Base-by-base conservation (phyloP, 345 rosid genomes). In the Eucalyptus cladocalyx region DNA sequence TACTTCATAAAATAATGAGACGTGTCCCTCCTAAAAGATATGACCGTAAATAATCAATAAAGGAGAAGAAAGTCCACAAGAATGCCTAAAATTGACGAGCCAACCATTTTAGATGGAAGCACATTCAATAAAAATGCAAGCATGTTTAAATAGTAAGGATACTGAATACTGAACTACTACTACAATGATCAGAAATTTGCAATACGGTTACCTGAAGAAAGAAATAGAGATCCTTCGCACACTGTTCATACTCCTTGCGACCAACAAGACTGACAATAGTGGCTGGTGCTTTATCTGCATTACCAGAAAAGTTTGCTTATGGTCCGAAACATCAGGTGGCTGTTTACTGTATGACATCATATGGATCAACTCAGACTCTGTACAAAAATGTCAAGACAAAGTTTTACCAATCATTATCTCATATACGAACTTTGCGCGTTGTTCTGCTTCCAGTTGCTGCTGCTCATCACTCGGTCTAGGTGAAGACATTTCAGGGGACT, bases 161-260 rank as follows among this genome's bases (percentile, higher is more conserved):
- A 69, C 42, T 18, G 80, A 69, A 34, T 34, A 69, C 43, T 69
- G 43, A 34, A 76, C 15, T 37, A 15, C 76, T 65, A 76, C 45
- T 21, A 76, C 28, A 76, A 21, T 76, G 83, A 76, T 76, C 83
- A 76, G 24, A 76, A 76, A 37, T 43, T 37, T 40, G 85, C 85
- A 40, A 40, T 37, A 72, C 28, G n/a, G 23, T 48, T 94, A 96
- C 99, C 99, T 98, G 99, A 90, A 98, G 94, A 91, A 98, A 96
- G 93, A 95, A 96, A 92, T 98, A 98, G 87, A 98, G 95, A 90
- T 98, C 99, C 93, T 94, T 96, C 1, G 96, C 98, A 88, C 96
- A 94, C 91, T 97, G 99, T 92, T 96, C 97, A 86, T 98, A 98
- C 93, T 98, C 99, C 93, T 92, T 98, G 43, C 96, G 95, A 86